Conservation (phyloP, 148 eudicot genomes). For the Linanthus parryae region DNA sequence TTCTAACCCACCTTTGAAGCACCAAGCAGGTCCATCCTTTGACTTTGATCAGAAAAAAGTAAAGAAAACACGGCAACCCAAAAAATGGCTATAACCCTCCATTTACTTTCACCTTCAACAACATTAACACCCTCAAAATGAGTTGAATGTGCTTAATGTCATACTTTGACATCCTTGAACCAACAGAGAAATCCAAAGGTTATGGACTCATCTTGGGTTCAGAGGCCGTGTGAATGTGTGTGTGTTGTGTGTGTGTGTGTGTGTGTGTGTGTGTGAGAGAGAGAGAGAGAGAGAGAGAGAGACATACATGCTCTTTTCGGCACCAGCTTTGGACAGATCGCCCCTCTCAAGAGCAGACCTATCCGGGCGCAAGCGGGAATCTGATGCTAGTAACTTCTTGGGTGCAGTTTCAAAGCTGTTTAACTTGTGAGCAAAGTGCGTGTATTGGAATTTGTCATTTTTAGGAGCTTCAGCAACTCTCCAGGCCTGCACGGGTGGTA, state of each 20-base stretch:
- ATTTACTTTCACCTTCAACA: no score
- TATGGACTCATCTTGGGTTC: background rate
- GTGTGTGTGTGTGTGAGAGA: background rate
- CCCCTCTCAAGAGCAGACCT: conserved; percentile 86
- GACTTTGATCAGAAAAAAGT: no score
- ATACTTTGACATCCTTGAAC: no score
- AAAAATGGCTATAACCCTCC: no score
- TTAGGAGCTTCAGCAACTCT: conserved; percentile 56
- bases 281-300: conserved; percentile 19
- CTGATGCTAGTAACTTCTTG: conserved; percentile 70
- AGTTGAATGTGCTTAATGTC: no score
- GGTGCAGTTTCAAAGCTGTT: conserved; percentile 86
- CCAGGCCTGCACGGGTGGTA: conserved; percentile 72
- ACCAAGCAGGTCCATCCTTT: no score
- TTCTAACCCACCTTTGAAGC: no score
- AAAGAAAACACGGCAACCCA: no score
- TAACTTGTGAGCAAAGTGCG: conserved; percentile 77
- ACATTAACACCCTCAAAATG: no score
- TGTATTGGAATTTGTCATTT: conserved; percentile 74
- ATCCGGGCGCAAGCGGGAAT: conserved; percentile 87
- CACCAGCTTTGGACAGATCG: conserved; percentile 71
- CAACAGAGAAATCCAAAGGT: no score
- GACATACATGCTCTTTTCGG: conserved; percentile 72
- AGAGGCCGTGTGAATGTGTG: background rate
- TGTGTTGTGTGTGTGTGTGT: background rate